Evolutionary conservation across 371 early-diverging fungal species (phyloP).

Genomic region (Globomyces sp.): DNA sequence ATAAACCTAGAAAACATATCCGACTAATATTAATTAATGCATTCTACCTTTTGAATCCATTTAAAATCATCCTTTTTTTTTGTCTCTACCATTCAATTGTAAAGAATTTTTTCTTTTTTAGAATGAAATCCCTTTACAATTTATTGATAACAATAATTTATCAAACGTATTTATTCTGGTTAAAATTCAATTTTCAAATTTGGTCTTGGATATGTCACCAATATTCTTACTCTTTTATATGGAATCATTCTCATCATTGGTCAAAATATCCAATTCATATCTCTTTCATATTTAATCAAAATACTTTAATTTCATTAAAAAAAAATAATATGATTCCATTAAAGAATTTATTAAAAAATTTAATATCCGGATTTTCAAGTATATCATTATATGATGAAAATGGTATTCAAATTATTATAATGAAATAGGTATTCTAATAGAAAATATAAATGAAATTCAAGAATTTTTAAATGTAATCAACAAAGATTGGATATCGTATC

Average conservation of each 20-base stretch:
- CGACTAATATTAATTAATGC: no score
- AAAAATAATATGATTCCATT: constrained; percentile 1
- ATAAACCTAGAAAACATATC: background rate
- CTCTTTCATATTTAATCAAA: background rate
- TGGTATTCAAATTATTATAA: no score
- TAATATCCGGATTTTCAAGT: no score
- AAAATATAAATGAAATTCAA: no score
- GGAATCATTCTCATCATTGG: constrained; percentile 5
- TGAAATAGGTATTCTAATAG: no score
- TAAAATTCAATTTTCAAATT: background rate
- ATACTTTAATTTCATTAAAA: background rate
- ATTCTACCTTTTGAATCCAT: constrained; percentile 3
- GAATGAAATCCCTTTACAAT: background rate
- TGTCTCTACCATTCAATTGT: no score
- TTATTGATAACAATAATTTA: constrained; percentile 4
- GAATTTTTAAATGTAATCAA: no score
- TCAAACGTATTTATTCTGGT: background rate
- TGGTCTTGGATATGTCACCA: background rate
- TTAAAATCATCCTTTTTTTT: no score
- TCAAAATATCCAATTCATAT: constrained; percentile 7
- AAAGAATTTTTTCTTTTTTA: no score
- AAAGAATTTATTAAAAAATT: background rate
- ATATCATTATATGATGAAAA: no score
- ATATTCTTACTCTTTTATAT: background rate
- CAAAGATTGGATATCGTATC: no score